phyloP scores from a whole-genome alignment of 139 green algal genomes.

The Pleodorina starrii region DNA sequence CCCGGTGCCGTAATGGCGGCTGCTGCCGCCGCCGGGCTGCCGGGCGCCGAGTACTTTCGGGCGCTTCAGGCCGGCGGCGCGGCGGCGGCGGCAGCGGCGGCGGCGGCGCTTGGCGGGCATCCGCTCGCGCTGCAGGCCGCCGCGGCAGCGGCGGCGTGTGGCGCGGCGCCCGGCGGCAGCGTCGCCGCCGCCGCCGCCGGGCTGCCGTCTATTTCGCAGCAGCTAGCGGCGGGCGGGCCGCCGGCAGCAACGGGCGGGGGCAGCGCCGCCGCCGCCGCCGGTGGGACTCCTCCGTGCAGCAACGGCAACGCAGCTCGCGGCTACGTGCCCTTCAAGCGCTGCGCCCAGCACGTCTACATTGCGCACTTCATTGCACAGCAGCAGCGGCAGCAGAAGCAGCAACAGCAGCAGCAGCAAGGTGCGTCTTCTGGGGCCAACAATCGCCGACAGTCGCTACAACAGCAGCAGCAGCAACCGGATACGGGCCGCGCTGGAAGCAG shows the following conservation, averaged over 20 bases:
- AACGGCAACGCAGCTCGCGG: background rate
- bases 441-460: background rate
- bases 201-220: background rate
- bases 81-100: background rate
- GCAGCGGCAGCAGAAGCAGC: slow-evolving; percentile 50
- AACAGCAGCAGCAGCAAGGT: slow-evolving; percentile 13
- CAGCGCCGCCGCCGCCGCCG: background rate
- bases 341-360: slow-evolving; percentile 80
- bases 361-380: slow-evolving; percentile 79
- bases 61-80: slow-evolving; percentile 4
- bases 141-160: background rate
- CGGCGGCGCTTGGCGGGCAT: background rate
- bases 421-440: too few relatives aligned
- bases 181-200: background rate
- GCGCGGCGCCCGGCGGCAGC: background rate
- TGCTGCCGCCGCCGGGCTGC: background rate
- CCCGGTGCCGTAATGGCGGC: too few relatives aligned
- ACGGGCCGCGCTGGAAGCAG: background rate
- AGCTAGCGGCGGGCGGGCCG: too few relatives aligned
- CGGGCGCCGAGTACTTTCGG: slow-evolving; percentile 10
- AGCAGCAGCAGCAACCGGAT: background rate
- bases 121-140: slow-evolving; percentile 2
- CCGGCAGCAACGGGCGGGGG: background rate
- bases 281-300: background rate
- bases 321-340: slow-evolving; percentile 68